Evolutionary conservation across 169 alveolate species (phyloP).

Genomic region (Besnoitia besnoiti): DNA sequence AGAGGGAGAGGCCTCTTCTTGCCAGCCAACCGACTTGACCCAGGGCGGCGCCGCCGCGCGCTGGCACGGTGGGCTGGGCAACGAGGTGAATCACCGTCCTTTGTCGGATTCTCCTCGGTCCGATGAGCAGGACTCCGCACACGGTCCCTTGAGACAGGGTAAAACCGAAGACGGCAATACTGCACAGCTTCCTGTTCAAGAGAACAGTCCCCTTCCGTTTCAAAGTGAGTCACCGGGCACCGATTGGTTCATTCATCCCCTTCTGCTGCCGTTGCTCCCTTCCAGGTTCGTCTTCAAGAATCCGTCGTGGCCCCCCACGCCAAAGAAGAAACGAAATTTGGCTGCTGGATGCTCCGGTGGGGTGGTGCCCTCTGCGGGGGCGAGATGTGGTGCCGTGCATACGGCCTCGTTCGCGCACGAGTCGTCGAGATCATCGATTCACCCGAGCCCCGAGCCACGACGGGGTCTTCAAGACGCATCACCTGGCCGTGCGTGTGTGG

Average conservation of each 20-base stretch:
- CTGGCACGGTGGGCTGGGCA: too few species aligned
- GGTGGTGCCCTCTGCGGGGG: neutral
- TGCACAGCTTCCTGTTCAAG: neutral
- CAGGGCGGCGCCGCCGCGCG: too few species aligned
- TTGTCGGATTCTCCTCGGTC: too few species aligned
- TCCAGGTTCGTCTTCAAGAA: conserved; percentile 1
- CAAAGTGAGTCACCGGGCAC: neutral
- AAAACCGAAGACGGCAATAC: too few species aligned
- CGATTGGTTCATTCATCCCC: neutral
- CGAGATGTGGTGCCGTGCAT: neutral
- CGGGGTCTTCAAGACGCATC: neutral
- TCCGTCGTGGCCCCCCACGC: conserved; percentile 37
- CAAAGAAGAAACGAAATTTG: neutral
- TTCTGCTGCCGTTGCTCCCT: conserved; percentile 26
- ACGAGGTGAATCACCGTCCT: too few species aligned
- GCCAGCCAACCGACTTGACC: too few species aligned
- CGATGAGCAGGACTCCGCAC: too few species aligned
- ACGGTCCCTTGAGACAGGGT: too few species aligned
- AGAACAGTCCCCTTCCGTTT: neutral
- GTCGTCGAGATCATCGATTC: neutral
- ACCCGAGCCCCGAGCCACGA: neutral
- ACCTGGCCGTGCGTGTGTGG: neutral
- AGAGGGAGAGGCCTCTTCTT: too few species aligned
- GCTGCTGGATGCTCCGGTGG: neutral
- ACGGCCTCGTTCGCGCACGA: too few species aligned